These are phyloP conservation scores for Pythium chondricola DNA, from an alignment of 352 stramenopile species.

Conservation along the genomic window DNA sequence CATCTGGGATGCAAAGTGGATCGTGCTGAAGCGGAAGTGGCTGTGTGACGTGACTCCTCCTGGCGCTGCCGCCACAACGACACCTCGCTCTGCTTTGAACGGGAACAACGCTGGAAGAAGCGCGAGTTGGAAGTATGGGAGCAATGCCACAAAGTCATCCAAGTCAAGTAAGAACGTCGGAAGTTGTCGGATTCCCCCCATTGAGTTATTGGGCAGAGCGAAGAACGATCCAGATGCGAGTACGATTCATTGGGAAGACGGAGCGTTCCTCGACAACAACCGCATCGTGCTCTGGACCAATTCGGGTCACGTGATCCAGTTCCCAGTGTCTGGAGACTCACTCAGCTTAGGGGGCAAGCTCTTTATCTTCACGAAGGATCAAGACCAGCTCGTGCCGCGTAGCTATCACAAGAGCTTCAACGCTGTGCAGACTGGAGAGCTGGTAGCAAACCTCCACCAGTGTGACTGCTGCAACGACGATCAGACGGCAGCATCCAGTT, in stretches of 20 bases:
- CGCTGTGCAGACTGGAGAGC: constrained; percentile 42
- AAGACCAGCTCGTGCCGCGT: constrained; percentile 75
- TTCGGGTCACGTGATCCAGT: constrained; percentile 57
- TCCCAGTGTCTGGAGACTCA: constrained; percentile 26
- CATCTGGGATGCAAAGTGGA: constrained; percentile 73
- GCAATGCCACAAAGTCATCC: constrained; percentile 17
- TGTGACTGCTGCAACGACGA: constrained; percentile 43
- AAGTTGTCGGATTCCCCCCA: constrained; percentile 45
- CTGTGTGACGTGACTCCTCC: constrained; percentile 45
- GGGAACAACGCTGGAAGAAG: constrained; percentile 2
- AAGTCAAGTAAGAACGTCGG: constrained; percentile 33
- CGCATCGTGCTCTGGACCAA: constrained; percentile 68
- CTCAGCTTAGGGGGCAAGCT: constrained; percentile 35
- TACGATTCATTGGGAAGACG: constrained; percentile 43
- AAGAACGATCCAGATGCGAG: neutral
- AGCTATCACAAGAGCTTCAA: constrained; percentile 59
- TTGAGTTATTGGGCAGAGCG: constrained; percentile 17
- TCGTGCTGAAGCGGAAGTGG: constrained; percentile 75
- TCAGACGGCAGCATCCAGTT: neutral
- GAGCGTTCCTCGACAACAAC: constrained; percentile 55
- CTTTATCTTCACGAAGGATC: constrained; percentile 79
- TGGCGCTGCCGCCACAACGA: too few species aligned
- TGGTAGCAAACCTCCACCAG: constrained; percentile 46
- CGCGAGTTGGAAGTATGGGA: constrained; percentile 13
- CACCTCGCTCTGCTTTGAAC: too few species aligned